These are phyloP conservation scores for Pulveroboletus sp. DNA, from an alignment of 768 basidiomycete species.

Conservation along the genomic window DNA sequence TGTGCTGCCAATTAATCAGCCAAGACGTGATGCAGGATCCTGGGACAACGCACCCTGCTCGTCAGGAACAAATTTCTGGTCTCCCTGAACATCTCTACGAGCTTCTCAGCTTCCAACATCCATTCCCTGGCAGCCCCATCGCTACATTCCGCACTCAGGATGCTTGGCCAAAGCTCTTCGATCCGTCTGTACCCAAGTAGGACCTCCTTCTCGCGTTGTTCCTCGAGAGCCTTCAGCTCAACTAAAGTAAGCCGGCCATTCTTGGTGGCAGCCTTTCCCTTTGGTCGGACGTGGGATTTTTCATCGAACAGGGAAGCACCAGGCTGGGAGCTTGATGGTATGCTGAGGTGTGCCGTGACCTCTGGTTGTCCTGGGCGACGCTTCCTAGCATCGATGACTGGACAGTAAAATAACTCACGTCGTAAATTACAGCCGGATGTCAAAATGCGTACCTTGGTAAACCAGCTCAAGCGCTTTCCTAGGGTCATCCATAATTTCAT, in stretches of 20 bases:
- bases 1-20: conserved; percentile 10
- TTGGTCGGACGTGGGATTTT: conserved; percentile 37
- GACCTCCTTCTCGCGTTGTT: conserved; percentile 62
- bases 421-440: background rate
- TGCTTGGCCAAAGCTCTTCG: conserved; percentile 56
- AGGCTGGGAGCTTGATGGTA: conserved; percentile 14
- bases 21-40: background rate
- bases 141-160: conserved; percentile 40
- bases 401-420: conserved; percentile 46
- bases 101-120: conserved; percentile 76
- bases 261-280: conserved; percentile 23
- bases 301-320: conserved; percentile 61
- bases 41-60: conserved; percentile 55
- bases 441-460: conserved; percentile 46
- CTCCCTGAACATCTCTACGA: conserved; percentile 87
- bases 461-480: background rate
- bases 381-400: conserved; percentile 60
- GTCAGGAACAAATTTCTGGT: conserved; percentile 80
- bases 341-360: conserved; percentile 6
- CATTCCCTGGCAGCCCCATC: conserved; percentile 62
- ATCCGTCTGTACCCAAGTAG: conserved; percentile 52
- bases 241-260: conserved; percentile 48
- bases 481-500: conserved; percentile 62
- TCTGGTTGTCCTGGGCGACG: conserved; percentile 32
- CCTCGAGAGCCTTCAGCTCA: conserved; percentile 60